Evolutionary conservation across 1,139 yeast species (phyloP), one percentile per base, ranked within the genome.

Genomic region (Nakaseomyces sp.): DNA sequence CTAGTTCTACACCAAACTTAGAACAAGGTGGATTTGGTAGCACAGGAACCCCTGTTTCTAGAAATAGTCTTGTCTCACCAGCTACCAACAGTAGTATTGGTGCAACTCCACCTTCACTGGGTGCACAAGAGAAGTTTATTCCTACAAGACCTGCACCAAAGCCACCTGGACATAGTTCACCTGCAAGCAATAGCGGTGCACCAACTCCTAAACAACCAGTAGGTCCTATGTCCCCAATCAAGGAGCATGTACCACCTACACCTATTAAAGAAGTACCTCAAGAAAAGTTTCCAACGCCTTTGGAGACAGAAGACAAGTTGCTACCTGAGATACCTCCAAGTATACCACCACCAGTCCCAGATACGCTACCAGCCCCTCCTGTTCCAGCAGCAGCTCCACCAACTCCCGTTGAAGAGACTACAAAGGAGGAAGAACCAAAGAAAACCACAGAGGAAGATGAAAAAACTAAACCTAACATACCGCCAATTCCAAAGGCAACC

Each of bases 71-170:
- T 9, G 28, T 22, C 10, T 35, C 38, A 13, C 38, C 38, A 5
- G 28, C 38, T 5, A 22, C 38, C 6, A 13, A 15, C 22, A 10
- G 18, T 20, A 20, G 28, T n/a, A 13, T 35, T n/a, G 28, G 17
- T 3, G 8, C 28, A 4, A 35, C 41, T 7, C 38, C 38, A 13
- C 38, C 38, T 13, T 18, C 36, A 4, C 8, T 35, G 3, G 38
- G 18, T n/a, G 4, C 28, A 10, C 38, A 35, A 15, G 36, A 28
- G 26, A 25, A 39, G n/a, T 79, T 74, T 50, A 76, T 79, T 46
- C 86, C 86, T 5, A 73, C 79, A 43, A 67, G 86, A 48, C 85
- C 86, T 0, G 84, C 87, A 0, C 87, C 87, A 37, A 75, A 74
- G 47, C 72, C 74, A 9, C 73, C 73, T 1, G 60, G 58, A 15